Evolutionary conservation across 1,284 basidiomycete species (phyloP).

Genomic region (Tylopilus sp.): DNA sequence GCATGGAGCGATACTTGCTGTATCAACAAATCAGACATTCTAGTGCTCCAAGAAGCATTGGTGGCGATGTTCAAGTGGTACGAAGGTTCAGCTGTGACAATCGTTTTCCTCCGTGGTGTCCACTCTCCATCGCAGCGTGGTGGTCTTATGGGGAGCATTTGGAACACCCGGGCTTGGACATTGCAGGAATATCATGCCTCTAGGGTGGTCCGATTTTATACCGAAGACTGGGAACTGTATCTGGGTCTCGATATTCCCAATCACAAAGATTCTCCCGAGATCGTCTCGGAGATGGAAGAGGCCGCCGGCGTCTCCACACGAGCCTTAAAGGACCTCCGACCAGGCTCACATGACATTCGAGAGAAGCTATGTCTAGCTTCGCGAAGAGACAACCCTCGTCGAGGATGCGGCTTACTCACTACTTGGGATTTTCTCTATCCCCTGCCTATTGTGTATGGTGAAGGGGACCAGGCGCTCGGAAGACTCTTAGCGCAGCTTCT

Average conservation of each 20-base stretch:
- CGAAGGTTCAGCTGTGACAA: neutral
- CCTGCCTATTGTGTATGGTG: neutral
- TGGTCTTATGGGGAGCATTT: neutral
- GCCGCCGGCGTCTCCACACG: neutral
- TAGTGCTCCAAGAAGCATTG: neutral
- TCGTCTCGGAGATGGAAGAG: slow-evolving; percentile 1
- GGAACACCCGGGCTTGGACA: slow-evolving; percentile 2
- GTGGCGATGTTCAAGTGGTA: slow-evolving; percentile 2
- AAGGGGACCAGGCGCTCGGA: neutral
- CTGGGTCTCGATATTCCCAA: neutral
- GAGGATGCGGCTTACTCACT: slow-evolving; percentile 3
- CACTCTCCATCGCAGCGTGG: neutral
- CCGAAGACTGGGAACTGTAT: neutral
- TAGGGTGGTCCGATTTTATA: slow-evolving; percentile 2
- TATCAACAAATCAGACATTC: neutral
- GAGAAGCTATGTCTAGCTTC: slow-evolving; percentile 1
- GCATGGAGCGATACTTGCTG: too few relatives aligned
- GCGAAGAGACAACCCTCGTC: neutral
- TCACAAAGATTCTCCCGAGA: slow-evolving; percentile 1
- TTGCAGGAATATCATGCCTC: slow-evolving; percentile 1
- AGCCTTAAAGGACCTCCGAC: neutral
- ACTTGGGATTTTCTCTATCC: neutral
- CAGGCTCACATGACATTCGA: neutral
- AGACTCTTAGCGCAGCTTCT: neutral
- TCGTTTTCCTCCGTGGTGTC: slow-evolving; percentile 1